Percentiles rank a stretch among this genome's conserved stretches.
These are phyloP conservation scores for Capsicum pubescens DNA, from an alignment of 257 asterid species.

Conservation along the genomic window DNA sequence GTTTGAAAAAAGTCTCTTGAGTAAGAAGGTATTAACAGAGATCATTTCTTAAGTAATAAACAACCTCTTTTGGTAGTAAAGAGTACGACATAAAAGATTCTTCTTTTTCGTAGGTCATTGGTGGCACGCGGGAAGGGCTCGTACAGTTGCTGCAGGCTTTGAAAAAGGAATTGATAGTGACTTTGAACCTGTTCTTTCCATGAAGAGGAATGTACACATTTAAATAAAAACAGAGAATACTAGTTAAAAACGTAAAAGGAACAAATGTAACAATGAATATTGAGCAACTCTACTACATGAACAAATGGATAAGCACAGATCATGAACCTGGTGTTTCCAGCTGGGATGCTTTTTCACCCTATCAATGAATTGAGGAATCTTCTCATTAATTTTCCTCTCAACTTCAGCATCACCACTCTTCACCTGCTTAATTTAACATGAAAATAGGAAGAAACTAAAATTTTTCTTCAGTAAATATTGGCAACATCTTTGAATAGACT, in stretches of 20 bases:
- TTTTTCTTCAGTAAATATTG: neutral
- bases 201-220: neutral
- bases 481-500: slow-evolving; percentile 6
- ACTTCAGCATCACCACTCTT: slow-evolving; percentile 87
- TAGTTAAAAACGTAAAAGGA: neutral
- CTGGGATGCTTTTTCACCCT: slow-evolving; percentile 94
- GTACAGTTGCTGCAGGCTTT: too few species aligned
- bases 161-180: too few species aligned
- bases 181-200: neutral
- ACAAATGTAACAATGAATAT: neutral
- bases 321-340: slow-evolving; percentile 86
- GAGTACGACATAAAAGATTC: neutral
- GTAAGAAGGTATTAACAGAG: slow-evolving; percentile 9
- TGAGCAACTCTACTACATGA: neutral
- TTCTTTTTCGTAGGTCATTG: too few species aligned
- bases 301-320: slow-evolving; percentile 20
- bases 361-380: slow-evolving; percentile 84
- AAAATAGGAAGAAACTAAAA: neutral
- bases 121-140: too few species aligned
- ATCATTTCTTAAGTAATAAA: neutral
- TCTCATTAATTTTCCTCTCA: slow-evolving; percentile 86
- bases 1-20: neutral
- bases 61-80: slow-evolving; percentile 2
- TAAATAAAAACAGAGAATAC: neutral
- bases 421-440: slow-evolving; percentile 52